Base-by-base conservation (phyloP, 2,329 filamentous ascomycete genomes). In the Cryphonectria parasitica region DNA sequence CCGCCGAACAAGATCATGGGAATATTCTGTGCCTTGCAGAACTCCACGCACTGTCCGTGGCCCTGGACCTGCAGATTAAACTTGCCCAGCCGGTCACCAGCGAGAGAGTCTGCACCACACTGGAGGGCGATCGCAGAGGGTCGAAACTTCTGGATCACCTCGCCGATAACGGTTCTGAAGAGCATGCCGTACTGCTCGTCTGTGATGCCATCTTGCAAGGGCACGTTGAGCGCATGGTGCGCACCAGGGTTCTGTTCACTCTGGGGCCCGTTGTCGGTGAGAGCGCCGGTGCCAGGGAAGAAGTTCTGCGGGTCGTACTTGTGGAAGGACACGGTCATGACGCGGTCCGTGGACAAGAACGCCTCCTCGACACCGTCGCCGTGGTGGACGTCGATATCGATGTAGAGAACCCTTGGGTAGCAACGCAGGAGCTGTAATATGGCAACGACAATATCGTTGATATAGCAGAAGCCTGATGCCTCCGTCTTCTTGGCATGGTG, bases 11-110 rank as follows among this genome's bases (percentile, higher is more conserved):
- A 89, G 65, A 99, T 90, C 73, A 98, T 87, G 2, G 96, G 96
- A 1, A 97, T 84, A 8, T 88, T 86, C 73, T 94, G 89, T 63
- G 85, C 88, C 81, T 98, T 98, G 80, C 95, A 94, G 77, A 92
- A 98, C 65, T 91, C 89, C 71, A 98, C 93, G 79, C 96, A 99
- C 74, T 91, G 91, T 67, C 94, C 95, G 81, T 99, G 96, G 19
- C 95, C 95, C 79, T 94, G 91, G 72, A 99, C 96, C 79, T 97
- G 97, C 72, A 99, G 89, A 79, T 98, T 99, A 86, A 99, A 99
- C 74, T 94, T 92, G 64, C 96, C 96, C 0, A 99, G 88, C 31
- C 96, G 89, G 81, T 99, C 96, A 73, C 96, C 95, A 54, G 95
- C 95, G 0, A 99, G 87, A 56, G 93, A 97, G 84, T 99, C 96